These are phyloP conservation scores for Raddia distichophylla DNA, from an alignment of 176 grass and related monocot species.

Conservation along the genomic window DNA sequence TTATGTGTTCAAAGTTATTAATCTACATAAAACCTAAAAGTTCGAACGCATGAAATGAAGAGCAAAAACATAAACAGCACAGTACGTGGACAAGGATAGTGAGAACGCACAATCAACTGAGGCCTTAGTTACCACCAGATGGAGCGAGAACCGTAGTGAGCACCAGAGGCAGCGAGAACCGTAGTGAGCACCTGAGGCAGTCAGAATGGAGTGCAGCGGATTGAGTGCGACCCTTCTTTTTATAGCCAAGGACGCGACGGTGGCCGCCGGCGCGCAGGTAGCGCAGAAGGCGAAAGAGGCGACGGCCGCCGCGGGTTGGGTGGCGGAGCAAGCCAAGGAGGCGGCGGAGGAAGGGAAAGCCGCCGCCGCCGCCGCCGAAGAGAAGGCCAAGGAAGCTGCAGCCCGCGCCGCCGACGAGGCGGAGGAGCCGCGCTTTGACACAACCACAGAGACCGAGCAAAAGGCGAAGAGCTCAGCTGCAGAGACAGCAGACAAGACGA, in stretches of 20 bases:
- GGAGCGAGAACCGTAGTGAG: too few species aligned
- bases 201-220: too few species aligned
- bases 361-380: not conserved
- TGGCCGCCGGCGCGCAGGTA: conserved; percentile 41
- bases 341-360: conserved; percentile 41
- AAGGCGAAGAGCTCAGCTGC: not conserved
- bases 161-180: too few species aligned
- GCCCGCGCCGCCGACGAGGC: conserved; percentile 40
- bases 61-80: too few species aligned
- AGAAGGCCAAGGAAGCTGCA: conserved; percentile 32
- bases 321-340: conserved; percentile 50
- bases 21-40: too few species aligned
- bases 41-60: too few species aligned
- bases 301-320: conserved; percentile 31
- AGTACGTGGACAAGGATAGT: too few species aligned
- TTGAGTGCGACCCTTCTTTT: too few species aligned
- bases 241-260: conserved; percentile 58
- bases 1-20: too few species aligned
- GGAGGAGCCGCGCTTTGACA: conserved; percentile 30
- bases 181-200: too few species aligned
- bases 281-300: conserved; percentile 58
- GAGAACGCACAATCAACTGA: too few species aligned
- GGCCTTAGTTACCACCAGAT: too few species aligned
- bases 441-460: not conserved
- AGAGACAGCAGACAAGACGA: conserved; percentile 29